Percentiles rank a stretch among this genome's conserved stretches.
phyloP scores from a whole-genome alignment of 768 basidiomycete genomes.

The Boletus fagicola region DNA sequence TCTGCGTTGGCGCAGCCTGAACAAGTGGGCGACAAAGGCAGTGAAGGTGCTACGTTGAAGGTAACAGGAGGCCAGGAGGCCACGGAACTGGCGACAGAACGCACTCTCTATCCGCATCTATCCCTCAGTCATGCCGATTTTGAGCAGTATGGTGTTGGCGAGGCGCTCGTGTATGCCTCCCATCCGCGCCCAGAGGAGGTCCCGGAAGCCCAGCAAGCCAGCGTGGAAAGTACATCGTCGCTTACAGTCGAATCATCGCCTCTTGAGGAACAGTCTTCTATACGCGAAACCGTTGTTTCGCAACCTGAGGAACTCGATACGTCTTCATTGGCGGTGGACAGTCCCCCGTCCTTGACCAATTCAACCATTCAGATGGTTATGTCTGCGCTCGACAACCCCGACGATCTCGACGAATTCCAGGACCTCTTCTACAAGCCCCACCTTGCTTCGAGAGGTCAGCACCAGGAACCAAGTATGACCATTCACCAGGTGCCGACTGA shows the following conservation, averaged over 20 bases:
- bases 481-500: constrained; percentile 30
- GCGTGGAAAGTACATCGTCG: neutral
- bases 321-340: constrained; percentile 5
- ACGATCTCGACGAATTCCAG: constrained; percentile 71
- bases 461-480: neutral
- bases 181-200: neutral
- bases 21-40: neutral
- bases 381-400: constrained; percentile 54
- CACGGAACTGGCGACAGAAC: neutral
- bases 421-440: constrained; percentile 68
- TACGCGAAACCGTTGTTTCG: neutral
- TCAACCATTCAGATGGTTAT: constrained; percentile 37
- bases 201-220: neutral
- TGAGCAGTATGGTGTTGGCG: constrained; percentile 59
- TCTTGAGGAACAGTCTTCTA: constrained; percentile 2
- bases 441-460: neutral
- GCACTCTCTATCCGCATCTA: constrained; percentile 15
- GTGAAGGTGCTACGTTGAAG: neutral
- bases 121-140: constrained; percentile 33
- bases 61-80: neutral
- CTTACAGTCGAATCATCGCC: neutral
- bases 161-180: constrained; percentile 54
- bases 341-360: constrained; percentile 31
- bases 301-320: constrained; percentile 40
- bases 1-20: constrained; percentile 1